Evolutionary conservation across 495 filamentous ascomycete genomes (phyloP).

Genomic region (Jackrogersella multiformis): DNA sequence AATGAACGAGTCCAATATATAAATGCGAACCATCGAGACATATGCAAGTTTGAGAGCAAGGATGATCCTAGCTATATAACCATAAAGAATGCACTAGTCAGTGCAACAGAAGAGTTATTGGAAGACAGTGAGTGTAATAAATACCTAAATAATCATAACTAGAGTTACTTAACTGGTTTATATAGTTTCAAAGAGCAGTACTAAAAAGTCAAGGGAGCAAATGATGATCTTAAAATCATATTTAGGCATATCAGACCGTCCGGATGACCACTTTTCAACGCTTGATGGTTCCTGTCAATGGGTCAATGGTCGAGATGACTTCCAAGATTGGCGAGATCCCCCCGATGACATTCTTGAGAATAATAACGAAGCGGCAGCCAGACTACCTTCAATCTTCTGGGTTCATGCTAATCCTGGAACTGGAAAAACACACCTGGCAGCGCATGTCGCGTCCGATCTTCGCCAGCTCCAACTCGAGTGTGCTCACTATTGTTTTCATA

Average conservation of each 20-base stretch:
- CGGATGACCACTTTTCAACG: neutral
- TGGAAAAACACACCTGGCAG: neutral
- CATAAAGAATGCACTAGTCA: conserved; percentile 7
- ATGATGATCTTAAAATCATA: neutral
- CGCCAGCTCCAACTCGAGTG: neutral
- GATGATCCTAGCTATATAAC: conserved; percentile 21
- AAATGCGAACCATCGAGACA: conserved; percentile 52
- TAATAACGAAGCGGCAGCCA: neutral
- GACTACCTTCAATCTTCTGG: neutral
- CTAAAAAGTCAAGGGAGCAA: neutral
- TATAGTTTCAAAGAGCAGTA: neutral
- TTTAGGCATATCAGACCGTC: neutral
- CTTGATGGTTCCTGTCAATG: neutral
- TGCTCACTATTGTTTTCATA: neutral
- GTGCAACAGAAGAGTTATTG: neutral
- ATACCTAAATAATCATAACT: neutral
- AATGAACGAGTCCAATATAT: conserved; percentile 46
- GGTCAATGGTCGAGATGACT: neutral
- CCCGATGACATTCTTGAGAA: neutral
- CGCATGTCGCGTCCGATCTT: neutral
- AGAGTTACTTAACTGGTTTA: neutral
- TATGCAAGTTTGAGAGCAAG: conserved; percentile 24
- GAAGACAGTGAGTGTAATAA: neutral
- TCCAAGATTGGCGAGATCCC: neutral
- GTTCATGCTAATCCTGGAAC: neutral